Evolutionary conservation across 192 early-diverging fungal genomes (phyloP), one percentile per base, ranked within the genome.

Genomic region (Umbelopsis sp.): DNA sequence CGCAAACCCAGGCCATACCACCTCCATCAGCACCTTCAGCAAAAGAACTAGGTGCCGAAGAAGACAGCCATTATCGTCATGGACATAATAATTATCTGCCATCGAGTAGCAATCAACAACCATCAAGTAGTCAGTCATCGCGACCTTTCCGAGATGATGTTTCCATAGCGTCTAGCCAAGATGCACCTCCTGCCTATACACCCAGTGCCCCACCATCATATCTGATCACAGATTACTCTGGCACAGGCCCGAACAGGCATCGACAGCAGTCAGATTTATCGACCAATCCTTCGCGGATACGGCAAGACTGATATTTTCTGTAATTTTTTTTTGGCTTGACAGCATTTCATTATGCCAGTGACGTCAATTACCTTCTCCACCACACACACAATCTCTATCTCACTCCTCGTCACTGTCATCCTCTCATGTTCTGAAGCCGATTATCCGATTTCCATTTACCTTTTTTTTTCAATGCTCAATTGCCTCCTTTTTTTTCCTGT

Each of bases 141-240:
- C 25, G 27, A 35, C 18, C 55, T 61, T 61, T 37, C 30, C 55
- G 55, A 33, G 55, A 61, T 35, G 55, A 61, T 61, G 21, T 18
- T 18, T 61, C 55, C 18, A 33, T 61, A 37, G 33, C 55, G 55
- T 61, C 55, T 35, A 61, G 55, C 35, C 55, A 61, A 35, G 55
- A 61, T 13, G 55, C 55, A 35, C 55, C 55, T 61, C 55, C 55
- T 35, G 55, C 55, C 15, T 61, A 61, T n/a, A 35, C 55, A 18
- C 55, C 55, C 3, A 61, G 55, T 61, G 55, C 55, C 18, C 55
- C 55, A 16, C 55, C 55, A 11, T 30, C 18, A 35, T 61, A 61
- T 25, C 3, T 61, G 16, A 16, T 61, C 11, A 15, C 55, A 35
- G 55, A 61, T 30, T 61, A 35, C 25, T 6, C 55, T 35, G 35